These are phyloP conservation scores for Canavalia gladiata DNA, from an alignment of 306 rosid genomes.

Conservation along the genomic window DNA sequence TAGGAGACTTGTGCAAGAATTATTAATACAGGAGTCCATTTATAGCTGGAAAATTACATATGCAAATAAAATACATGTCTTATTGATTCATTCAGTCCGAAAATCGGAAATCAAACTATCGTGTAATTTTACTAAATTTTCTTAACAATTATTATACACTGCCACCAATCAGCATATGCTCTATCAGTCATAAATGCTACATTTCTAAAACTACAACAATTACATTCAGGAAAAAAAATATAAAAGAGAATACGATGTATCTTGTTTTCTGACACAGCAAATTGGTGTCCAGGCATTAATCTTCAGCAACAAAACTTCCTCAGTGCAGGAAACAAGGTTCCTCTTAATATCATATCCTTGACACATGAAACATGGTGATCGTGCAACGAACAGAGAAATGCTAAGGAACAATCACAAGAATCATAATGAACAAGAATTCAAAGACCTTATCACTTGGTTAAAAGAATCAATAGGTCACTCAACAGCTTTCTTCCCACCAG, in stretches of 20 bases:
- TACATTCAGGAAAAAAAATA: conserved; percentile 59
- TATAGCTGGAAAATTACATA: conserved; percentile 46
- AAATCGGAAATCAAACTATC: conserved; percentile 58
- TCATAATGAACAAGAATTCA: conserved; percentile 77
- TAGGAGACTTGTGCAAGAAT: conserved; percentile 30
- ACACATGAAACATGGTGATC: conserved; percentile 62
- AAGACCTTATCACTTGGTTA: conserved; percentile 56
- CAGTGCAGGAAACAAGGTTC: conserved; percentile 65
- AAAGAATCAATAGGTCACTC: conserved; percentile 61
- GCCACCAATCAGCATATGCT: conserved; percentile 81
- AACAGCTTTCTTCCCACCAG: conserved; percentile 81
- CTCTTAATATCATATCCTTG: conserved; percentile 66
- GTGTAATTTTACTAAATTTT: conserved; percentile 76
- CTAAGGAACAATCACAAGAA: conserved; percentile 76
- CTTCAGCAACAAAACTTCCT: conserved; percentile 69
- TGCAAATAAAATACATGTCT: conserved; percentile 48
- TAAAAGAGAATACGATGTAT: conserved; percentile 59
- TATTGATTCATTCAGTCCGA: conserved; percentile 51
- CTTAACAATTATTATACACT: conserved; percentile 78
- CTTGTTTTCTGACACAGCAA: conserved; percentile 65
- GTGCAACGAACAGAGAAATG: conserved; percentile 63
- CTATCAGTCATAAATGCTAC: conserved; percentile 78
- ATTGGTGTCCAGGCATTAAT: conserved; percentile 62
- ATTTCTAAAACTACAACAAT: conserved; percentile 76
- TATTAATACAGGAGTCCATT: conserved; percentile 47